Evolutionary conservation across 139 green algal species (phyloP).

Genomic region (Haematococcus sp.): DNA sequence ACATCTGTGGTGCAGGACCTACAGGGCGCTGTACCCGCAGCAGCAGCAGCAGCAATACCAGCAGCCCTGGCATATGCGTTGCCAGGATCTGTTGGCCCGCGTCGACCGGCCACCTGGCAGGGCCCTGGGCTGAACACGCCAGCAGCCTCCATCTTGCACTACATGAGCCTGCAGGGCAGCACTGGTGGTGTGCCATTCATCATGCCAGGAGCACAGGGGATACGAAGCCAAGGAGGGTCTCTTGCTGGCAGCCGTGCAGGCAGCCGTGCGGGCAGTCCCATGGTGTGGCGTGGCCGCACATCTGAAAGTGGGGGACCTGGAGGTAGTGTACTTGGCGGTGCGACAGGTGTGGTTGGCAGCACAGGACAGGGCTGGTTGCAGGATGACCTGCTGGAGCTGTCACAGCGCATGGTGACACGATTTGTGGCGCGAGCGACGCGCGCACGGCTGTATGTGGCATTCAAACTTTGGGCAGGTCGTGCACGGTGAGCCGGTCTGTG

Average conservation of each 20-base stretch:
- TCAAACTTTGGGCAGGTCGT: constrained; percentile 1
- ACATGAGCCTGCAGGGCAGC: no score
- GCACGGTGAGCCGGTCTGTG: background rate
- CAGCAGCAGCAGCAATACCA: no score
- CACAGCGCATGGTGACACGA: constrained; percentile 1
- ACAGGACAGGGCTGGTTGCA: background rate
- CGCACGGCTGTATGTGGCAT: background rate
- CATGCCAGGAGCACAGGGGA: no score
- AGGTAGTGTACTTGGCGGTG: background rate
- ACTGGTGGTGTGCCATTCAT: no score
- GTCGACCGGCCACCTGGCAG: no score
- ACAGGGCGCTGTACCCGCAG: no score
- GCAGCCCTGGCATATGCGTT: no score
- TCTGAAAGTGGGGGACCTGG: background rate
- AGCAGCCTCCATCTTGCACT: no score
- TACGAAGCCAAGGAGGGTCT: background rate
- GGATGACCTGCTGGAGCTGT: constrained; percentile 9
- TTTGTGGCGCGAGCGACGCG: background rate
- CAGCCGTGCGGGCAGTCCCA: background rate
- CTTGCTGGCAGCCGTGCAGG: background rate
- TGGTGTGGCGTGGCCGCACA: background rate
- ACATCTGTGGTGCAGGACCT: no score
- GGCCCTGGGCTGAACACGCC: no score
- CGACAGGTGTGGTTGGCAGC: background rate
- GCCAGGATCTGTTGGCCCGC: no score